A percentile compares a stretch with the other conserved stretches of the same genome.
phyloP scores from a whole-genome alignment of 495 filamentous ascomycete genomes.

The Tetracladium marchalianum region DNA sequence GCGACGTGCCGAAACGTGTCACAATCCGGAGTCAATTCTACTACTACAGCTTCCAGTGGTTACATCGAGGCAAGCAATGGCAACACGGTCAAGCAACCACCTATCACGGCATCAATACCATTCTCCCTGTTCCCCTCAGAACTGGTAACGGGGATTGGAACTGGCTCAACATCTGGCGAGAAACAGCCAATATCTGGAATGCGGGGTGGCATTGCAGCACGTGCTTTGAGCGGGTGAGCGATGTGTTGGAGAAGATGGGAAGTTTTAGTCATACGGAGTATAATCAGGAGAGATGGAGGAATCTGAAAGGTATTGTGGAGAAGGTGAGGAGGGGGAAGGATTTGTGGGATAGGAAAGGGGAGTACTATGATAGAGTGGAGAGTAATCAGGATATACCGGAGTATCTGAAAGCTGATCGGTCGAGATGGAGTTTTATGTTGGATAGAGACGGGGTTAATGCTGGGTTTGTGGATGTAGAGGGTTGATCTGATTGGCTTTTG shows the following conservation, averaged over 20 bases:
- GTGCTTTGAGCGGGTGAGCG: conserved; percentile 25
- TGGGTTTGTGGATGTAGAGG: conserved; percentile 17
- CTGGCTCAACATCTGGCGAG: no score
- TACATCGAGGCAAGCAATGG: conserved; percentile 26
- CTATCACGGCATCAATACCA: conserved; percentile 24
- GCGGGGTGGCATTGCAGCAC: conserved; percentile 32
- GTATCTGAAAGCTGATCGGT: conserved; percentile 13
- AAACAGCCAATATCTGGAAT: conserved; percentile 18
- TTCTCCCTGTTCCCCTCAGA: conserved; percentile 26
- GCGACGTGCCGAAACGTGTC: conserved; percentile 24
- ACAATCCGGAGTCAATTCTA: conserved; percentile 27
- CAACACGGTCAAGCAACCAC: conserved; percentile 29
- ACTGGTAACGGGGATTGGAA: conserved; percentile 16
- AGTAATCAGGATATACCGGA: conserved; percentile 22
- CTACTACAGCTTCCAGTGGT: conserved; percentile 35
- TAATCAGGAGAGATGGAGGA: conserved; percentile 22
- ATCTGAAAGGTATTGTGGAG: conserved; percentile 22
- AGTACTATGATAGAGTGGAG: conserved; percentile 23
- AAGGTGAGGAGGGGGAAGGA: conserved; percentile 26
- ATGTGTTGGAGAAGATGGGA: conserved; percentile 29
- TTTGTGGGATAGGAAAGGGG: conserved; percentile 20
- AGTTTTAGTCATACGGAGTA: conserved; percentile 26
- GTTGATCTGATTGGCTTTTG: no score
- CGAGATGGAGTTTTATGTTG: conserved; percentile 20
- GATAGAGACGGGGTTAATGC: conserved; percentile 22